Evolutionary conservation across 306 rosid species (phyloP).

Genomic region (Cyamopsis tetragonoloba): DNA sequence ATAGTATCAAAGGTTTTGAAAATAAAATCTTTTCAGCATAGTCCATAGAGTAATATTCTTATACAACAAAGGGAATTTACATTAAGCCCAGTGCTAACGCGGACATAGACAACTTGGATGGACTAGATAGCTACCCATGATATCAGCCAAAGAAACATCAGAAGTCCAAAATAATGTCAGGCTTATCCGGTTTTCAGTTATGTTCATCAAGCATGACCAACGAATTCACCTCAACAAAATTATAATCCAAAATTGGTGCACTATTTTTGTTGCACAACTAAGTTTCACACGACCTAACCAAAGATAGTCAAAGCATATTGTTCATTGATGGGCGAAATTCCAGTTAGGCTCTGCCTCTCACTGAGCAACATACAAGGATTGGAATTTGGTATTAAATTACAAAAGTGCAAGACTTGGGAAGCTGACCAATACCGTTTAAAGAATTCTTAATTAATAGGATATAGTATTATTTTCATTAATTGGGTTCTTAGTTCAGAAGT

Average conservation of each 20-base stretch:
- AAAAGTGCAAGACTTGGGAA: neutral
- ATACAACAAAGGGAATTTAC: conserved; percentile 4
- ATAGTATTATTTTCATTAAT: neutral
- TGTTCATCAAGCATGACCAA: neutral
- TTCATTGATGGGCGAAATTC: neutral
- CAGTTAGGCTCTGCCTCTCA: neutral
- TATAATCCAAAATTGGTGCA: neutral
- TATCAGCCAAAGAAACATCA: neutral
- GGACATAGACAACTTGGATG: neutral
- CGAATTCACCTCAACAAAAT: neutral
- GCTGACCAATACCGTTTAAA: neutral
- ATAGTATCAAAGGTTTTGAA: neutral
- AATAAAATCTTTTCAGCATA: neutral
- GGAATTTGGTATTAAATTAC: neutral
- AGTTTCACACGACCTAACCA: neutral
- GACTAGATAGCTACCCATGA: neutral
- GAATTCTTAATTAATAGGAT: neutral
- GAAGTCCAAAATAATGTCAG: neutral
- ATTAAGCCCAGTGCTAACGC: neutral
- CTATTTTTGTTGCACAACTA: neutral
- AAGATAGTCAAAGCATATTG: neutral
- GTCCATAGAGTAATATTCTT: too few species aligned
- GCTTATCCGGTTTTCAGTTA: neutral
- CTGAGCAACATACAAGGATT: neutral
- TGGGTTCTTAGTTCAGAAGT: neutral